Conservation (phyloP, 2,329 filamentous ascomycete genomes). For the Metarhizium anisopliae region DNA sequence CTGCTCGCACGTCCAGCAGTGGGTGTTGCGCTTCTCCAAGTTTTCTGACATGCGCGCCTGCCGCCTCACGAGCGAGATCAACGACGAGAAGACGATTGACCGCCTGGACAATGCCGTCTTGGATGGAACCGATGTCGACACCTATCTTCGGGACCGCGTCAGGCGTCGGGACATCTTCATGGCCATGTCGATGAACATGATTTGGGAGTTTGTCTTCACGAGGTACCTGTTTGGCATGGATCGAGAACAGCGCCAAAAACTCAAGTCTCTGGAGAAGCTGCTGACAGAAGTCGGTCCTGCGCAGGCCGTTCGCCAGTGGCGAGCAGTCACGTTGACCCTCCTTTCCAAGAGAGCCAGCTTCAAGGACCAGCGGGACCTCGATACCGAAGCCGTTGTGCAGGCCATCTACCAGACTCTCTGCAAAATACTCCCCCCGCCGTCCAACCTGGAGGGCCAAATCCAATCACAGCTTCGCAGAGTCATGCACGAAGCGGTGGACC, state of each 20-base stretch:
- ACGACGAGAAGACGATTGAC: constrained; percentile 87
- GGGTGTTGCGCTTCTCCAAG: constrained; percentile 96
- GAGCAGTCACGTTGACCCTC: constrained; percentile 85
- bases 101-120: constrained; percentile 89
- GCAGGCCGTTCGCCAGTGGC: constrained; percentile 92
- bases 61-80: constrained; percentile 72
- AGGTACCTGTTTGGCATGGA: constrained; percentile 99
- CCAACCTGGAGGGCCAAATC: constrained; percentile 70
- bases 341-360: constrained; percentile 76
- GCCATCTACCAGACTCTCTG: constrained; percentile 74
- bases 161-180: constrained; percentile 91
- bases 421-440: constrained; percentile 77
- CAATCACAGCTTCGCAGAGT: constrained; percentile 79
- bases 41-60: constrained; percentile 89
- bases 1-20: constrained; percentile 92
- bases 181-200: constrained; percentile 98
- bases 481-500: constrained; percentile 76
- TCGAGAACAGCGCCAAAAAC: constrained; percentile 90
- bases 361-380: constrained; percentile 69
- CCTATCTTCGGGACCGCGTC: constrained; percentile 79
- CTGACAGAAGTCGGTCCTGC: constrained; percentile 79
- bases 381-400: constrained; percentile 92
- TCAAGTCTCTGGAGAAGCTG: constrained; percentile 91
- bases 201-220: constrained; percentile 98
- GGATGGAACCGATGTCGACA: constrained; percentile 87